phyloP scores from a whole-genome alignment of 169 alveolate species.

The Eimeria acervulina region DNA sequence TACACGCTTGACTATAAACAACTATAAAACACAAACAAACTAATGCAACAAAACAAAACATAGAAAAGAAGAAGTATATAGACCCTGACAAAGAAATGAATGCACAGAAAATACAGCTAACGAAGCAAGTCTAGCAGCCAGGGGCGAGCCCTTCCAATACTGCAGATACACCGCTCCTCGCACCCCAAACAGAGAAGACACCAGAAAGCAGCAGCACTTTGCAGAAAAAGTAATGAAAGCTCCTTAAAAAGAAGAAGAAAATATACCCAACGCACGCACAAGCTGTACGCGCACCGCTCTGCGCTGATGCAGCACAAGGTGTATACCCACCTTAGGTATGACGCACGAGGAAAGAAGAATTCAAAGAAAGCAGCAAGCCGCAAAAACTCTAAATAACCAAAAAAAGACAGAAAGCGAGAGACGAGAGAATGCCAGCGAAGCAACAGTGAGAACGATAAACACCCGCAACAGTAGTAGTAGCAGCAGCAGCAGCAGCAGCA shows the following conservation, averaged over 20 bases:
- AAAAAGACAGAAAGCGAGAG: constrained; percentile 15
- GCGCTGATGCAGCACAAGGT: constrained; percentile 28
- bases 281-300: constrained; percentile 13
- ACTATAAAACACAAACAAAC: neutral
- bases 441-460: constrained; percentile 18
- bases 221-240: neutral
- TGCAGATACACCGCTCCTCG: too few species aligned
- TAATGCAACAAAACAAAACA: neutral
- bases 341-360: constrained; percentile 18
- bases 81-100: neutral
- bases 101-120: neutral
- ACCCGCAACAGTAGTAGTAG: neutral
- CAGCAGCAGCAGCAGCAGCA: constrained; percentile 13
- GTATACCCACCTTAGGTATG: constrained; percentile 38
- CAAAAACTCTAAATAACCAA: constrained; percentile 19
- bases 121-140: neutral
- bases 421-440: neutral
- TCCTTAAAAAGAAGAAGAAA: neutral
- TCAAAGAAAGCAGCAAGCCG: neutral
- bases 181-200: neutral
- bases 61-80: neutral
- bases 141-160: too few species aligned
- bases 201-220: neutral
- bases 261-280: neutral
- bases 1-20: too few species aligned